Evolutionary conservation across 164 flowering plant species (phyloP).

Genomic region (Cinnamomum micranthum): DNA sequence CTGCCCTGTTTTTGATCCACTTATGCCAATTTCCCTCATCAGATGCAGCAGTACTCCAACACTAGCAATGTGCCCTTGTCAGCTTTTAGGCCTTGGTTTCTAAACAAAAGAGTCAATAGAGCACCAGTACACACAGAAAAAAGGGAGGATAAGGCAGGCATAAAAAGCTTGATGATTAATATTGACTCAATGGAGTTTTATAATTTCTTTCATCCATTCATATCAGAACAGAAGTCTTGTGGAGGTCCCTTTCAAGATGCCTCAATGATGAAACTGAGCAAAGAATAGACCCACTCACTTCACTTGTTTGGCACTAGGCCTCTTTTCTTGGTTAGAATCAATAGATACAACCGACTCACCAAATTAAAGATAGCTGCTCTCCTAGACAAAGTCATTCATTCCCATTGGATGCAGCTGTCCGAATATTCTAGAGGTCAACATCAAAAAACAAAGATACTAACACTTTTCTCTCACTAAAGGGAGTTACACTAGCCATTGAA

Average conservation of each 20-base stretch:
- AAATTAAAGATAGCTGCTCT: not conserved
- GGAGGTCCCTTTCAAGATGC: not conserved
- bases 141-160: not conserved
- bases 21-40: not conserved
- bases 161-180: not conserved
- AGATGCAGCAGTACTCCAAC: not conserved
- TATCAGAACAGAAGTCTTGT: not conserved
- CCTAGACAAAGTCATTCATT: no score
- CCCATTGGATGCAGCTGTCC: not conserved
- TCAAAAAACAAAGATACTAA: not conserved
- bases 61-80: not conserved
- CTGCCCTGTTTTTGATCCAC: not conserved
- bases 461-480: not conserved
- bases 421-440: not conserved
- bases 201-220: not conserved
- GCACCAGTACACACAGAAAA: not conserved
- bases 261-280: not conserved
- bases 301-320: not conserved
- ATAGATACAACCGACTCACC: not conserved
- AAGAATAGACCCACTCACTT: not conserved
- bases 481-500: not conserved
- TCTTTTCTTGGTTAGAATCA: not conserved
- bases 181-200: not conserved
- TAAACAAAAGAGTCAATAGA: not conserved
- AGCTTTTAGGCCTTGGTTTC: not conserved